A percentile compares a stretch with the other conserved stretches of the same genome.
Evolutionary conservation across 495 filamentous ascomycete genomes (phyloP).

Genomic region (Penicillium samsonianum): DNA sequence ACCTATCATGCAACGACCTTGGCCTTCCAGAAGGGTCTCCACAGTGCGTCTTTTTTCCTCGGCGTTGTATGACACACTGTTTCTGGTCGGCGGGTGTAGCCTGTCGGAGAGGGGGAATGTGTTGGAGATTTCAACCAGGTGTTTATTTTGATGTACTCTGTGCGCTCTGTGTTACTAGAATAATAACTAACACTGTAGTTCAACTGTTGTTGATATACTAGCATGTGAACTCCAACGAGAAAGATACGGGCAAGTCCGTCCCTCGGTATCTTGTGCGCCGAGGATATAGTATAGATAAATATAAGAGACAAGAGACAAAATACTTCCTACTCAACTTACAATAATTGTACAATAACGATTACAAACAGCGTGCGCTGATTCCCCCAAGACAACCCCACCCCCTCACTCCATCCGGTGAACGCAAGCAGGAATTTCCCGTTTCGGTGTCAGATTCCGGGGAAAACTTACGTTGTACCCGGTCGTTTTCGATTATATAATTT

Average conservation of each 20-base stretch:
- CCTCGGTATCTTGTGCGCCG: constrained; percentile 8
- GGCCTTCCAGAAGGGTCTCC: constrained; percentile 20
- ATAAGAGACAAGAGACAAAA: no score
- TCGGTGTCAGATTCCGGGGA: constrained; percentile 30
- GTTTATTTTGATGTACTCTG: background rate
- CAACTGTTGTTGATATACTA: background rate
- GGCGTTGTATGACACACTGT: constrained; percentile 33
- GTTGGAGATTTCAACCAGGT: constrained; percentile 1
- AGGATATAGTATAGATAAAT: background rate
- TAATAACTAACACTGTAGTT: background rate
- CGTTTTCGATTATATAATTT: constrained; percentile 7
- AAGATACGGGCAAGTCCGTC: background rate
- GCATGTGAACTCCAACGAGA: constrained; percentile 10
- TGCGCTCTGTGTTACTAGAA: background rate
- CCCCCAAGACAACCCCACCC: constrained; percentile 18
- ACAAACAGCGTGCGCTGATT: constrained; percentile 19
- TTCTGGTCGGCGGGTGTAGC: constrained; percentile 16
- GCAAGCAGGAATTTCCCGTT: constrained; percentile 33
- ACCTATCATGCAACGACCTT: constrained; percentile 1
- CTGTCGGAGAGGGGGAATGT: constrained; percentile 18
- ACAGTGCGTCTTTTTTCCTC: constrained; percentile 33
- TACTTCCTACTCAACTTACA: no score
- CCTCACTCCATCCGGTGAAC: constrained; percentile 37
- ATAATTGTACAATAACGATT: no score
- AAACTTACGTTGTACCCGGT: background rate